These are phyloP conservation scores for Podosphaera xanthii DNA, from an alignment of 2,329 filamentous ascomycete species.

Conservation along the genomic window DNA sequence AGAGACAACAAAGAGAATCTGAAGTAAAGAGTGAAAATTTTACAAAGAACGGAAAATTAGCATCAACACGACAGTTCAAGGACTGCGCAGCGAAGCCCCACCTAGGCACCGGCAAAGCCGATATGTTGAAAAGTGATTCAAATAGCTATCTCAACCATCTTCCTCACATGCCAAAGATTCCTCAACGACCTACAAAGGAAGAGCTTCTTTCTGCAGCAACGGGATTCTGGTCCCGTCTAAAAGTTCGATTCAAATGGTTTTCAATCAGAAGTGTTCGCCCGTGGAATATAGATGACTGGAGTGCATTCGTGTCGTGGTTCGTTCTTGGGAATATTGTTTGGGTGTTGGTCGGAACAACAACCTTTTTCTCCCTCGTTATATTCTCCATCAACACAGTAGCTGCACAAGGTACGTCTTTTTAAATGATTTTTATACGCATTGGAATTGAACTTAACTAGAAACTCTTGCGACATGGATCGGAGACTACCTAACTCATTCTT, in stretches of 20 bases:
- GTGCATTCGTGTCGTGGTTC: conserved; percentile 88
- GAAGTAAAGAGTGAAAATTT: neutral
- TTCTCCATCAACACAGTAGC: conserved; percentile 88
- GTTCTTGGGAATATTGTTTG: conserved; percentile 81
- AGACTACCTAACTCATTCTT: conserved; percentile 84
- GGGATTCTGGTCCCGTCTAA: conserved; percentile 75
- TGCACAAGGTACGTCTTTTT: conserved; percentile 46
- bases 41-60: neutral
- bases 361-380: conserved; percentile 82
- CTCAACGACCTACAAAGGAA: conserved; percentile 81
- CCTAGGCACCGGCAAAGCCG: neutral
- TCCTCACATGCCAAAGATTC: conserved; percentile 38
- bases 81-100: neutral
- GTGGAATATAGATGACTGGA: conserved; percentile 92
- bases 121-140: neutral
- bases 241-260: conserved; percentile 91
- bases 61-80: neutral
- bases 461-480: conserved; percentile 82
- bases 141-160: conserved; percentile 31
- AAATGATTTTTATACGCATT: conserved; percentile 7
- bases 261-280: conserved; percentile 83
- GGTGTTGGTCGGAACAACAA: conserved; percentile 92
- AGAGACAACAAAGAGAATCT: neutral
- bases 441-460: conserved; percentile 29
- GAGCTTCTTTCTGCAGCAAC: conserved; percentile 79